These are phyloP conservation scores for Cercospora sp. DNA, from an alignment of 2,329 filamentous ascomycete species.

Conservation along the genomic window DNA sequence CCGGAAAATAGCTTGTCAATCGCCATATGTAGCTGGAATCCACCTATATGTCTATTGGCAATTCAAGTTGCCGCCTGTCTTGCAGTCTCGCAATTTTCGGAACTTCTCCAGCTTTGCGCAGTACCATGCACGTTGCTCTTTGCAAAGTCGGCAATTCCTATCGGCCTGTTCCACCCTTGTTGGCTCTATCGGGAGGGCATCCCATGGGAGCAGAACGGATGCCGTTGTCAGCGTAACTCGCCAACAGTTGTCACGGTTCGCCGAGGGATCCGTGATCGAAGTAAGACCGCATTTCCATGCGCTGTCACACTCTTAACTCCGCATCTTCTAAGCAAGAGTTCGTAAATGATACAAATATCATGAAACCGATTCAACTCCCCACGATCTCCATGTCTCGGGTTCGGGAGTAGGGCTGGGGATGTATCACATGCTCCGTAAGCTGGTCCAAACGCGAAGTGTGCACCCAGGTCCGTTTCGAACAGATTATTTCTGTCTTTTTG, in stretches of 20 bases:
- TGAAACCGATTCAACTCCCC: neutral
- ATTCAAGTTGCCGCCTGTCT: neutral
- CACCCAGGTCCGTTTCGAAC: neutral
- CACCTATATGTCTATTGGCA: neutral
- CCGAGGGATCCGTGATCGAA: neutral
- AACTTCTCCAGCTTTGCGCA: neutral
- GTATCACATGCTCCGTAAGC: neutral
- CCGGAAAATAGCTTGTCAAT: slow-evolving; percentile 12
- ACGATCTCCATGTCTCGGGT: neutral
- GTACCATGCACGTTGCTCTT: neutral
- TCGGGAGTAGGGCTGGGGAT: neutral
- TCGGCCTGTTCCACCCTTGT: neutral
- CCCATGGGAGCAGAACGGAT: neutral
- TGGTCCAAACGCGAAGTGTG: neutral
- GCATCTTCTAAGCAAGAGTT: neutral
- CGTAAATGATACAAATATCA: neutral
- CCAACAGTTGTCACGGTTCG: neutral
- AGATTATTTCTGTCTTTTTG: neutral
- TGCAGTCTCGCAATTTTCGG: neutral
- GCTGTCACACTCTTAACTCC: neutral
- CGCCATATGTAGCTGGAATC: neutral
- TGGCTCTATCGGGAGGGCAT: neutral
- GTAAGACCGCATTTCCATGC: neutral
- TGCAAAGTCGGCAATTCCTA: neutral
- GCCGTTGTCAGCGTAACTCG: neutral